A percentile compares a stretch with the other conserved stretches of the same genome.
These are phyloP conservation scores for Ettlia oleoabundans DNA, from an alignment of 139 green algal genomes.

Conservation along the genomic window DNA sequence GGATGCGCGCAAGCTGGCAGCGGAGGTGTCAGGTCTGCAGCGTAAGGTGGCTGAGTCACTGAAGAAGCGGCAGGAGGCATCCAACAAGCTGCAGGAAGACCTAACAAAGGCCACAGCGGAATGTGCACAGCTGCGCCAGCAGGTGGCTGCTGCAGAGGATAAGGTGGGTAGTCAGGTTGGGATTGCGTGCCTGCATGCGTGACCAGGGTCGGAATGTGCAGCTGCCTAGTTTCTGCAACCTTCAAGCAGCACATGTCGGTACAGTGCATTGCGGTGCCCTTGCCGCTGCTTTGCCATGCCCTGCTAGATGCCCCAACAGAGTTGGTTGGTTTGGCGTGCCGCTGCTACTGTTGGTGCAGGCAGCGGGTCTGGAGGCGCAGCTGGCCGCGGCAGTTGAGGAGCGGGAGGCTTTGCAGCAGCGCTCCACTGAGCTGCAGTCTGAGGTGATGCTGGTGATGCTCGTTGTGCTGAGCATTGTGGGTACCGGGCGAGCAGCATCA, in stretches of 20 bases:
- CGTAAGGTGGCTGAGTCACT: constrained; percentile 1
- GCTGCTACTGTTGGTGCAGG: too few species aligned
- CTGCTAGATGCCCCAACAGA: too few species aligned
- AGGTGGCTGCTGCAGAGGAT: background rate
- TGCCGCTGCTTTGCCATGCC: too few species aligned
- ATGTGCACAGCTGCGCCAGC: background rate
- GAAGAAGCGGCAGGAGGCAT: constrained; percentile 2
- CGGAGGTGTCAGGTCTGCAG: constrained; percentile 18
- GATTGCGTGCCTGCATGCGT: too few species aligned
- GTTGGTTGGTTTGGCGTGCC: too few species aligned
- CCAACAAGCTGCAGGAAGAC: background rate
- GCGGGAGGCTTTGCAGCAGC: background rate
- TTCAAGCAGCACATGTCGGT: too few species aligned
- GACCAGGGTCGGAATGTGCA: too few species aligned
- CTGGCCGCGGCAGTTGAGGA: background rate
- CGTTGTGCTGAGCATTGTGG: background rate
- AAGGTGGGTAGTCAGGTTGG: too few species aligned
- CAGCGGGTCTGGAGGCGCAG: constrained; percentile 1
- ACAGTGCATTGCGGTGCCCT: too few species aligned
- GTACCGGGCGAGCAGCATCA: background rate
- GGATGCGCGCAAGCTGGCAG: background rate
- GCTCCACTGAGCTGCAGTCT: background rate
- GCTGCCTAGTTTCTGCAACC: too few species aligned
- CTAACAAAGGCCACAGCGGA: background rate
- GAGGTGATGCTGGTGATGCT: background rate